Evolutionary conservation across 768 basidiomycete species (phyloP).

Genomic region (Kockovaella imperatae): DNA sequence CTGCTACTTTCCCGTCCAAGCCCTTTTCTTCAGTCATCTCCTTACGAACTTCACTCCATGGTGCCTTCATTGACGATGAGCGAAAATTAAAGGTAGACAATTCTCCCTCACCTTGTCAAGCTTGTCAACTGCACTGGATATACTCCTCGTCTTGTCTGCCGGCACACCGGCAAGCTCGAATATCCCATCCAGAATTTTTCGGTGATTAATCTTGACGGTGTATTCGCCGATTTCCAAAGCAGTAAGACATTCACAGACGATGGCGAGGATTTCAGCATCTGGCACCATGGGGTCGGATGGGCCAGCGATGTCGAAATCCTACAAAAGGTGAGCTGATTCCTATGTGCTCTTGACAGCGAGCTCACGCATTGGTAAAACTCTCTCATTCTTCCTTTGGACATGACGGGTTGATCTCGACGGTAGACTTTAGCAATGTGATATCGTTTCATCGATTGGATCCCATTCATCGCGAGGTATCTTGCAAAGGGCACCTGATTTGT

Average conservation of each 20-base stretch:
- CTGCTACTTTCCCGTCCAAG: slow-evolving; percentile 67
- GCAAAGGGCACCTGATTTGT: slow-evolving; percentile 67
- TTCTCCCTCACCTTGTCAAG: slow-evolving; percentile 73
- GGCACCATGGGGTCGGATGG: slow-evolving; percentile 94
- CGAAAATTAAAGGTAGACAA: background rate
- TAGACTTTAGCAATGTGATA: slow-evolving; percentile 99
- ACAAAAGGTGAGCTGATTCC: background rate
- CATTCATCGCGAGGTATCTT: slow-evolving; percentile 88
- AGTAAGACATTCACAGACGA: slow-evolving; percentile 71
- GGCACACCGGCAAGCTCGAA: slow-evolving; percentile 96
- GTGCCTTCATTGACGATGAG: slow-evolving; percentile 50
- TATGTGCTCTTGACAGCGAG: slow-evolving; percentile 6
- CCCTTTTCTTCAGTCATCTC: slow-evolving; percentile 98
- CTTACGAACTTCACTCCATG: slow-evolving; percentile 85
- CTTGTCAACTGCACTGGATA: slow-evolving; percentile 96
- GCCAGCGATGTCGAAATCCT: slow-evolving; percentile 96
- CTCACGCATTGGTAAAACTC: slow-evolving; percentile 94
- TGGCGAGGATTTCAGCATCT: slow-evolving; percentile 79
- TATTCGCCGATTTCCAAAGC: slow-evolving; percentile 87
- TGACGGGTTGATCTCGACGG: slow-evolving; percentile 88
- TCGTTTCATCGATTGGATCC: slow-evolving; percentile 65
- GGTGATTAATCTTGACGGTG: slow-evolving; percentile 91
- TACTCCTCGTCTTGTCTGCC: slow-evolving; percentile 74
- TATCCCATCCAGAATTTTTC: slow-evolving; percentile 93
- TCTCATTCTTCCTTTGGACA: slow-evolving; percentile 96